phyloP scores from a whole-genome alignment of 805 yeast genomes.

The Pichia ethanolica region DNA sequence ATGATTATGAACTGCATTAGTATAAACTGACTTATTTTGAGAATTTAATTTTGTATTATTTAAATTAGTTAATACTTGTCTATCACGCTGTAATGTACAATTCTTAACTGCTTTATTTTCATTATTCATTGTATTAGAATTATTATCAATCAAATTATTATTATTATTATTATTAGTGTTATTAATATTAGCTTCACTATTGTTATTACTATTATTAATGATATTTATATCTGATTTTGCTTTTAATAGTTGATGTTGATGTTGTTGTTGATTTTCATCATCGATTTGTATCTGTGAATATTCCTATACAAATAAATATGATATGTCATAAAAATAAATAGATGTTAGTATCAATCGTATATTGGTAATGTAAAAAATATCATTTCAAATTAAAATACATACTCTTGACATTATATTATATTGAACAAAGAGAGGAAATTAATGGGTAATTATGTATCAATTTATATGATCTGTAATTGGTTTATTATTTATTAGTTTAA shows the following conservation, averaged over 20 bases:
- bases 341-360: not conserved
- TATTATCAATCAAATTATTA: too few species aligned
- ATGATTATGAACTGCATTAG: constrained; percentile 7
- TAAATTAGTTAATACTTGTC: constrained; percentile 4
- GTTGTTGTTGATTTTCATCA: constrained; percentile 24
- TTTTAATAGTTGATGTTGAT: constrained; percentile 7
- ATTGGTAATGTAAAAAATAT: too few species aligned
- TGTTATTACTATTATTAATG: constrained; percentile 1
- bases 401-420: constrained; percentile 6
- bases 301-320: constrained; percentile 11
- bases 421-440: too few species aligned
- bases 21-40: constrained; percentile 13
- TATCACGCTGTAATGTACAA: not conserved
- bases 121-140: not conserved
- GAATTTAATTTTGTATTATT: constrained; percentile 1
- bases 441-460: too few species aligned
- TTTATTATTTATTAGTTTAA: too few species aligned
- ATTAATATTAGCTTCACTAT: not conserved
- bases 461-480: too few species aligned
- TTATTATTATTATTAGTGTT: not conserved
- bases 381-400: not conserved
- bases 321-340: not conserved
- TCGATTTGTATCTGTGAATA: constrained; percentile 24
- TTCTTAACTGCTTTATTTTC: not conserved
- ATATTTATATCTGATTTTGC: too few species aligned